Evolutionary conservation across 164 flowering plant species (phyloP).

Genomic region (Houttuynia cordata): DNA sequence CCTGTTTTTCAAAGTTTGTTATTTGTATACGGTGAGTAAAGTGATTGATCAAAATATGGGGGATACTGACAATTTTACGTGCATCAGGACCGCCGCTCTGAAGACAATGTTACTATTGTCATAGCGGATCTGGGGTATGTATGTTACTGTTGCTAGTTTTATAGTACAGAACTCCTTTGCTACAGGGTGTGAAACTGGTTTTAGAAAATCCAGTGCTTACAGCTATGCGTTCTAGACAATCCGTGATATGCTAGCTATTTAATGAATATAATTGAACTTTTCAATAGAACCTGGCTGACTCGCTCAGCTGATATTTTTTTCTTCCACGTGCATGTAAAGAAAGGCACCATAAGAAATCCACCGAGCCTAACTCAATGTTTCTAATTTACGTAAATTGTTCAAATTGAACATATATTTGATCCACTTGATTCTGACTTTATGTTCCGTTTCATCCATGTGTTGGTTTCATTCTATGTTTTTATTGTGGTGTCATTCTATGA

Average conservation of each 20-base stretch:
- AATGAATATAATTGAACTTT: background rate
- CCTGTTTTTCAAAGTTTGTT: background rate
- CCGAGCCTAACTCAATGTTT: too few relatives aligned
- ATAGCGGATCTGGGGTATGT: conserved; percentile 90
- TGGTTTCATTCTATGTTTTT: background rate
- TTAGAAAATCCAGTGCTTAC: too few relatives aligned
- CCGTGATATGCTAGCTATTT: background rate
- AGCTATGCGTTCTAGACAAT: background rate
- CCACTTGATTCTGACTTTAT: background rate
- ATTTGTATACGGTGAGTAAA: background rate
- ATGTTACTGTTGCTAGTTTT: background rate
- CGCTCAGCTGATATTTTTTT: background rate
- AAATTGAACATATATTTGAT: background rate
- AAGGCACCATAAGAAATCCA: background rate
- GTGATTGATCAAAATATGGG: background rate
- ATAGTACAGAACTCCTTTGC: background rate
- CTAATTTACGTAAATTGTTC: background rate
- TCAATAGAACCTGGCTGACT: background rate
- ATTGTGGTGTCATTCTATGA: too few relatives aligned
- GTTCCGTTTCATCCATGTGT: background rate
- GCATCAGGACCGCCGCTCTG: conserved; percentile 60
- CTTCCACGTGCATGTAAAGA: background rate
- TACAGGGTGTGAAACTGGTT: too few relatives aligned
- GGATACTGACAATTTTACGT: conserved; percentile 6
- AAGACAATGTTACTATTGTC: conserved; percentile 83